A percentile compares a stretch with the other conserved stretches of the same genome.
Conservation (phyloP, 331 rosid species). For the Malus hybrid region DNA sequence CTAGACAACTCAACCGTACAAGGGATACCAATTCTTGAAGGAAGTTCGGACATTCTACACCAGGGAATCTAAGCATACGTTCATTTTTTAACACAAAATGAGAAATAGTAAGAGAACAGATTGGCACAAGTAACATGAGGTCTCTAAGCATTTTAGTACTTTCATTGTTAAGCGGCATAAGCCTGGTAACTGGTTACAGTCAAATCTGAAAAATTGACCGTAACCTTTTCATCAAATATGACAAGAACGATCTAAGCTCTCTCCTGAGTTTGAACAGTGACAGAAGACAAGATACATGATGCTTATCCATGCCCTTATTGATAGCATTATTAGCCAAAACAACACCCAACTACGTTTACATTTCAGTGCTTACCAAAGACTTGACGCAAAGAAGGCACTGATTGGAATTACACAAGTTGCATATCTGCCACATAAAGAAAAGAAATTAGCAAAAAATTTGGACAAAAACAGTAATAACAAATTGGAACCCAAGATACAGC, state of each 20-base stretch:
- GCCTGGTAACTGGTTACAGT: background rate
- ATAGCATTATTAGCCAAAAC: background rate
- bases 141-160: background rate
- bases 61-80: background rate
- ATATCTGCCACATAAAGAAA: slow-evolving; percentile 52
- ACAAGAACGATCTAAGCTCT: background rate
- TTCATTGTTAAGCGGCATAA: background rate
- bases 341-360: background rate
- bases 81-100: background rate
- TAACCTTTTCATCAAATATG: background rate
- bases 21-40: background rate
- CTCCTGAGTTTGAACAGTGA: background rate
- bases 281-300: background rate
- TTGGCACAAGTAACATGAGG: background rate
- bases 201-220: background rate
- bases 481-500: background rate
- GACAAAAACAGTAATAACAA: slow-evolving; percentile 1
- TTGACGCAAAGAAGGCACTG: slow-evolving; percentile 92
- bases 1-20: background rate
- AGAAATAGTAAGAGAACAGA: background rate
- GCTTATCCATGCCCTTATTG: background rate
- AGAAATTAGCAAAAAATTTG: background rate
- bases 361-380: slow-evolving; percentile 71
- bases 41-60: background rate
- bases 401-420: slow-evolving; percentile 92